These are phyloP conservation scores for Lasiodiplodia hormozganensis DNA, from an alignment of 2,329 filamentous ascomycete genomes.

Conservation along the genomic window DNA sequence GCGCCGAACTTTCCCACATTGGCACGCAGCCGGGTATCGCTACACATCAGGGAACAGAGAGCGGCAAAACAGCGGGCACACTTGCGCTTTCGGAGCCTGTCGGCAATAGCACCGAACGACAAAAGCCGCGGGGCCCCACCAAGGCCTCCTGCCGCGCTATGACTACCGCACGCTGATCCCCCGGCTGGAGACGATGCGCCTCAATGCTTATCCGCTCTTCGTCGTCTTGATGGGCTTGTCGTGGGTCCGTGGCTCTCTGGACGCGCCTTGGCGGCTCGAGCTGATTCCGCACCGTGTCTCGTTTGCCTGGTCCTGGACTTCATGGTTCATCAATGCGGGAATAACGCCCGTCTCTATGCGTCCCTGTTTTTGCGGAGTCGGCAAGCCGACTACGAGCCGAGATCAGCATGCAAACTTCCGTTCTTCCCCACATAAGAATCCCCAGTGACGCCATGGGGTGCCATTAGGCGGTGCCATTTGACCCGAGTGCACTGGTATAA, in stretches of 20 bases:
- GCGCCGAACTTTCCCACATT: background rate
- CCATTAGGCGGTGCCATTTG: background rate
- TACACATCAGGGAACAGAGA: background rate
- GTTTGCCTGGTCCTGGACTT: background rate
- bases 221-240: background rate
- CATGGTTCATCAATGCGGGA: background rate
- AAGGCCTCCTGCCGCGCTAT: background rate
- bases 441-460: slow-evolving; percentile 5
- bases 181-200: background rate
- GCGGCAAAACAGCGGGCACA: background rate
- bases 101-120: background rate
- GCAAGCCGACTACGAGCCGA: slow-evolving; percentile 9
- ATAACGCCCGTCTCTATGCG: background rate
- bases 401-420: slow-evolving; percentile 8
- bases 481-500: background rate
- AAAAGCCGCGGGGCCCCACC: slow-evolving; percentile 13
- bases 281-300: too few species aligned
- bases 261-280: background rate
- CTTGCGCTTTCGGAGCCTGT: background rate
- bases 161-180: background rate
- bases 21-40: background rate
- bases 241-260: background rate
- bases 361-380: background rate
- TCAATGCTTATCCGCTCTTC: background rate
- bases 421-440: background rate